Evolutionary conservation across 192 early-diverging fungal genomes (phyloP).

Genomic region (Coemansia sp.): DNA sequence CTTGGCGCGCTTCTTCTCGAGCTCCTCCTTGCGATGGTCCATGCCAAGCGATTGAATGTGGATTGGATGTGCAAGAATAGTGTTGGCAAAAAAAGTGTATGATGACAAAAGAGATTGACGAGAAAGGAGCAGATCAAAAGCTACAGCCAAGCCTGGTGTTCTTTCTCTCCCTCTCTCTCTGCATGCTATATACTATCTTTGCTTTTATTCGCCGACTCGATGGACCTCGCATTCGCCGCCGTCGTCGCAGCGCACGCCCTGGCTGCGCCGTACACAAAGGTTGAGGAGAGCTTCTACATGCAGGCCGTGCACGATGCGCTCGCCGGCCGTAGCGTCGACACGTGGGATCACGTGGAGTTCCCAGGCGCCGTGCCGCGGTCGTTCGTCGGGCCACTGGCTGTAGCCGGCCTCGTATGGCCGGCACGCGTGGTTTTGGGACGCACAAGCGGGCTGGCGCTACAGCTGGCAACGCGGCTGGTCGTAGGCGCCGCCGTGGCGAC

Average conservation of each 20-base stretch:
- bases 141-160: no score
- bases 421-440: conserved; percentile 14
- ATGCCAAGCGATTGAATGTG: conserved; percentile 25
- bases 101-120: background rate
- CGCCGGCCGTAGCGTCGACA: conserved; percentile 48
- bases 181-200: background rate
- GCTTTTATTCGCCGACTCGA: background rate
- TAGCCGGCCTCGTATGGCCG: conserved; percentile 50
- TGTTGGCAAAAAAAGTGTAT: no score
- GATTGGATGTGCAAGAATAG: no score
- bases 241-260: conserved; percentile 30
- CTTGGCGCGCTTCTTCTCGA: conserved; percentile 90
- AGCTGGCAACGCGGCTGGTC: conserved; percentile 35
- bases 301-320: conserved; percentile 93
- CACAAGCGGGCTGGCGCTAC: conserved; percentile 11
- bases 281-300: conserved; percentile 95
- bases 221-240: conserved; percentile 22
- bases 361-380: conserved; percentile 96
- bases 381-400: conserved; percentile 78
- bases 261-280: conserved; percentile 81
- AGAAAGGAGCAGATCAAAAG: background rate
- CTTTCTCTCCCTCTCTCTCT: background rate
- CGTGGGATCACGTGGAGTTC: conserved; percentile 86
- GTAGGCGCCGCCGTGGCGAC: conserved; percentile 55
- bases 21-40: conserved; percentile 72